phyloP scores from a whole-genome alignment of 2,329 filamentous ascomycete genomes.

The Hypoxylon sp. region DNA sequence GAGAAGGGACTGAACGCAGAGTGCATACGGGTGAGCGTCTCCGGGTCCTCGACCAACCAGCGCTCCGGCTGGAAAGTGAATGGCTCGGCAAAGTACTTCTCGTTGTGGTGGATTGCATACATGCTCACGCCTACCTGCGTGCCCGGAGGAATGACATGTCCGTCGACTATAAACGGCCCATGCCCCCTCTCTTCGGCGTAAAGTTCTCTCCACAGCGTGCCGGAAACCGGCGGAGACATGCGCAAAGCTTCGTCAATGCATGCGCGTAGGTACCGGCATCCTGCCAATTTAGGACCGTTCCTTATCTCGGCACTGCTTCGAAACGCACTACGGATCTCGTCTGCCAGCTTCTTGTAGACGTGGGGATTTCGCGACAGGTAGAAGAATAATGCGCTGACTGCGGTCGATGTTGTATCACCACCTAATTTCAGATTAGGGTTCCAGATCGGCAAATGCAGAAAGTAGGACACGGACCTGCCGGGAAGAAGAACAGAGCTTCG shows the following conservation, averaged over 20 bases:
- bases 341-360: constrained; percentile 24
- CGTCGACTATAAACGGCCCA: constrained; percentile 16
- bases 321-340: constrained; percentile 32
- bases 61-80: background rate
- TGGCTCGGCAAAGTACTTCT: constrained; percentile 1
- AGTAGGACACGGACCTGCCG: constrained; percentile 19
- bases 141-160: constrained; percentile 19
- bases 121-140: constrained; percentile 11
- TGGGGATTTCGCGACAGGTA: constrained; percentile 36
- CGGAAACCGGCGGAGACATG: constrained; percentile 29
- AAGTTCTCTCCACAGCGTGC: constrained; percentile 24
- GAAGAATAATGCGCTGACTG: constrained; percentile 38
- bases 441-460: background rate
- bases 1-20: background rate
- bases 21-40: background rate
- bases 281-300: constrained; percentile 6
- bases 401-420: constrained; percentile 46
- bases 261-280: constrained; percentile 33
- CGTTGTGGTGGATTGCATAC: constrained; percentile 19
- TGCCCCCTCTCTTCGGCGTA: background rate
- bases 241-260: constrained; percentile 37
- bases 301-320: constrained; percentile 19
- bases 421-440: constrained; percentile 37
- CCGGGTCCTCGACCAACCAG: background rate
- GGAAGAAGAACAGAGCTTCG: constrained; percentile 29